Evolutionary conservation across 192 early-diverging fungal genomes (phyloP).

Genomic region (Linnemannia exigua): DNA sequence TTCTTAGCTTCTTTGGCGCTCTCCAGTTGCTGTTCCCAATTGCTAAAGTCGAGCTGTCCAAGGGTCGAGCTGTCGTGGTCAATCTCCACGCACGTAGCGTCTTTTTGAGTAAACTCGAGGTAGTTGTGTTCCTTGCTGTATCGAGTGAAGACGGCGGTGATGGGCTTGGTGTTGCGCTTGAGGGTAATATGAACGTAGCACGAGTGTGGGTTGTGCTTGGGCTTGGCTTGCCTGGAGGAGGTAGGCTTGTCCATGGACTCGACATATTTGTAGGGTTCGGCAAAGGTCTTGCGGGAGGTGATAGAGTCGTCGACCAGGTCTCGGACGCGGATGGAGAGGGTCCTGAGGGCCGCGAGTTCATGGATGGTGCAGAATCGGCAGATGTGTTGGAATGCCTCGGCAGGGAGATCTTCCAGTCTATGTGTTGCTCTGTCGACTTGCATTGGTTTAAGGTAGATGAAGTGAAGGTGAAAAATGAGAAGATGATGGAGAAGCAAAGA

Average conservation of each 20-base stretch:
- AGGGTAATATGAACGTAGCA: slow-evolving; percentile 44
- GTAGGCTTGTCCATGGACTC: no score
- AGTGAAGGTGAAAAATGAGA: not conserved
- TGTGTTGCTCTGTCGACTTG: not conserved
- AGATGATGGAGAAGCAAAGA: no score
- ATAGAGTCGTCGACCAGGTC: slow-evolving; percentile 44
- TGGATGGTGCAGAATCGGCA: slow-evolving; percentile 42
- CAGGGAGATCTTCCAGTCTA: slow-evolving; percentile 25
- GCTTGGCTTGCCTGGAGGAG: not conserved
- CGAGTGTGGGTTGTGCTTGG: slow-evolving; percentile 25
- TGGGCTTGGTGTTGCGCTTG: slow-evolving; percentile 10
- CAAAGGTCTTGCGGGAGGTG: slow-evolving; percentile 26
- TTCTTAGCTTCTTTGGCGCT: not conserved
- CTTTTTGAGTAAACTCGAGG: slow-evolving; percentile 34
- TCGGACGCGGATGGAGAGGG: slow-evolving; percentile 35
- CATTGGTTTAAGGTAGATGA: not conserved
- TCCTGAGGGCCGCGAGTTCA: slow-evolving; percentile 25
- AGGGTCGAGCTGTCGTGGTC: slow-evolving; percentile 1
- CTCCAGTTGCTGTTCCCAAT: slow-evolving; percentile 40
- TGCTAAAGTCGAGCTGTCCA: slow-evolving; percentile 31
- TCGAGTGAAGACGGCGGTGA: slow-evolving; percentile 38
- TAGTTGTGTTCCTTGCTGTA: slow-evolving; percentile 44
- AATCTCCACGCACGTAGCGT: not conserved
- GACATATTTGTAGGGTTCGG: slow-evolving; percentile 4
- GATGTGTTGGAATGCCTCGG: slow-evolving; percentile 43